A percentile compares a stretch with the other conserved stretches of the same genome.
Evolutionary conservation across 495 filamentous ascomycete genomes (phyloP).

Genomic region (Pyrenula aspistea): DNA sequence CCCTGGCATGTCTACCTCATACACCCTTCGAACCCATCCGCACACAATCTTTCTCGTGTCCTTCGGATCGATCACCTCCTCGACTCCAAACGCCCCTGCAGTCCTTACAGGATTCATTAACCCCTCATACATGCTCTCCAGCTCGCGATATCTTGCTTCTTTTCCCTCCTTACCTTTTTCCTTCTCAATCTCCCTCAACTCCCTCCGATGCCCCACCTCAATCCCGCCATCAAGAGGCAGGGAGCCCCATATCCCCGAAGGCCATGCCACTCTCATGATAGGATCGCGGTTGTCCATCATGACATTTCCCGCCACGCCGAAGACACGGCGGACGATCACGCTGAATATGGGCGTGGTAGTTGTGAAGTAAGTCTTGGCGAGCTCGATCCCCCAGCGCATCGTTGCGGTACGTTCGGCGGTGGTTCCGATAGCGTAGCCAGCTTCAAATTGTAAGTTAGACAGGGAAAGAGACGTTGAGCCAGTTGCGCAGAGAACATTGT

Average conservation of each 20-base stretch:
- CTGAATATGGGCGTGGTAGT: slow-evolving; percentile 50
- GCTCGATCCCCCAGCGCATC: slow-evolving; percentile 49
- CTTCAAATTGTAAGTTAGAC: too few species aligned
- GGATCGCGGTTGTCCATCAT: slow-evolving; percentile 51
- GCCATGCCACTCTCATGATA: slow-evolving; percentile 48
- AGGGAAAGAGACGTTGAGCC: not conserved
- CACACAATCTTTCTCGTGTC: slow-evolving; percentile 39
- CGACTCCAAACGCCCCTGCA: slow-evolving; percentile 50
- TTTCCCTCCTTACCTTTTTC: slow-evolving; percentile 19
- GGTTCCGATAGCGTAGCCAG: slow-evolving; percentile 51
- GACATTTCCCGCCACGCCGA: slow-evolving; percentile 48
- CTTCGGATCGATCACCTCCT: slow-evolving; percentile 53
- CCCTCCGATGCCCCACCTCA: slow-evolving; percentile 46
- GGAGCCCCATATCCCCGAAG: slow-evolving; percentile 47
- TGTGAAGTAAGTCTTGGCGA: slow-evolving; percentile 45
- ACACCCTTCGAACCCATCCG: slow-evolving; percentile 42
- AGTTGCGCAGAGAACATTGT: slow-evolving; percentile 1
- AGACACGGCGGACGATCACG: slow-evolving; percentile 43
- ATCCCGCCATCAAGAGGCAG: slow-evolving; percentile 50
- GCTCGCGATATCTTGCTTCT: slow-evolving; percentile 35
- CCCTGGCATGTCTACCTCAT: slow-evolving; percentile 32
- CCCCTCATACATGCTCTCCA: slow-evolving; percentile 44
- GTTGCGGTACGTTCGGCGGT: slow-evolving; percentile 48
- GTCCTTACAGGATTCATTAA: slow-evolving; percentile 54
- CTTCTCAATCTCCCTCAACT: slow-evolving; percentile 38